phyloP scores from a whole-genome alignment of 1,139 yeast species.

The Saccharomycopsis hybrid region DNA sequence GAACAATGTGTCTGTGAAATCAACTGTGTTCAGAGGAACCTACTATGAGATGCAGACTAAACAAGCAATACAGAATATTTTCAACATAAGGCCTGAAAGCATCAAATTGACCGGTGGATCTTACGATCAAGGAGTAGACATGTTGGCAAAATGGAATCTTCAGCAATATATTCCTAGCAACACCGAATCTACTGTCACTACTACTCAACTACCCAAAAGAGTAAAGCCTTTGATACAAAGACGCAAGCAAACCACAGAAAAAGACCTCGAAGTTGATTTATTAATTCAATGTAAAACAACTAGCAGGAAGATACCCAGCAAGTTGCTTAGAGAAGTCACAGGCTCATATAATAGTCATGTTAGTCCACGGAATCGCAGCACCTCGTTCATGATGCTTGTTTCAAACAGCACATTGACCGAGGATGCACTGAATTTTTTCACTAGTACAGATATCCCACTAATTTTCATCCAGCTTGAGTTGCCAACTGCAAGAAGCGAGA shows the following conservation, averaged over 20 bases:
- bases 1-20: slow-evolving; percentile 5
- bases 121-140: slow-evolving; percentile 20
- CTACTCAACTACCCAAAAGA: too few species aligned
- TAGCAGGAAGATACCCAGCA: slow-evolving; percentile 11
- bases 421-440: slow-evolving; percentile 13
- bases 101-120: slow-evolving; percentile 18
- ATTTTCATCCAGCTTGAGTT: slow-evolving; percentile 8
- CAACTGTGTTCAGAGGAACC: slow-evolving; percentile 17
- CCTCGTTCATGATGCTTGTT: slow-evolving; percentile 8
- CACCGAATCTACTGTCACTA: not conserved
- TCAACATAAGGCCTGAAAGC: slow-evolving; percentile 3
- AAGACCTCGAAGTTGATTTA: not conserved
- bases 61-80: slow-evolving; percentile 1
- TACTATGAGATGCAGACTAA: slow-evolving; percentile 18
- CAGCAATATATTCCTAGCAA: slow-evolving; percentile 7
- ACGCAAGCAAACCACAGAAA: not conserved
- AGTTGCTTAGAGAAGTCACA: slow-evolving; percentile 12
- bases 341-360: slow-evolving; percentile 10
- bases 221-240: not conserved
- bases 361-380: not conserved
- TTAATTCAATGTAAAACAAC: slow-evolving; percentile 18
- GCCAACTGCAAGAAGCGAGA: not conserved
- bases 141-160: slow-evolving; percentile 18
- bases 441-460: slow-evolving; percentile 7
- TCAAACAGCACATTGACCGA: slow-evolving; percentile 8